Percentiles rank a stretch among this genome's conserved stretches.
Conservation (phyloP, 805 yeast species). For the Yarrowia sp. region DNA sequence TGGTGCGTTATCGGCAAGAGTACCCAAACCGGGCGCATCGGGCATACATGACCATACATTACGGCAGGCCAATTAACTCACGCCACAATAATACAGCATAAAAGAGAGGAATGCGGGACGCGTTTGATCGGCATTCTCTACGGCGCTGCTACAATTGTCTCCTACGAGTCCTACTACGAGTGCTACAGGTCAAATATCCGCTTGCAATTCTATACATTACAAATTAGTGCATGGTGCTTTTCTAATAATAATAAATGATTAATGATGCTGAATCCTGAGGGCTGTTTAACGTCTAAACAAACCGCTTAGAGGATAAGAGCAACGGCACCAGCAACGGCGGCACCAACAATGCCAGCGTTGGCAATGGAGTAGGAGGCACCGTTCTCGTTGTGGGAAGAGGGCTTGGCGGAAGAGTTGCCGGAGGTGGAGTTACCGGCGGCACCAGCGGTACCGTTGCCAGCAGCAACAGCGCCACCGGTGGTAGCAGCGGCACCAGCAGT, state of each 20-base stretch:
- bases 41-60: no score
- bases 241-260: conserved; percentile 24
- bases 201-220: conserved; percentile 21
- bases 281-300: not conserved
- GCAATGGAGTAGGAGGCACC: conserved; percentile 38
- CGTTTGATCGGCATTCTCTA: no score
- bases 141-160: no score
- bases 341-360: conserved; percentile 43
- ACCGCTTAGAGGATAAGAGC: conserved; percentile 40
- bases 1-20: not conserved
- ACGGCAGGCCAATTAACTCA: not conserved
- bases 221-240: conserved; percentile 26
- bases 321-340: conserved; percentile 44
- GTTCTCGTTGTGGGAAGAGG: conserved; percentile 34
- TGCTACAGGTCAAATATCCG: not conserved
- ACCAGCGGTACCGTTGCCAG: conserved; percentile 30
- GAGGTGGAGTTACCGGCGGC: conserved; percentile 29
- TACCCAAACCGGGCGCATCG: no score
- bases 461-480: conserved; percentile 29
- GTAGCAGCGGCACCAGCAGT: conserved; percentile 30
- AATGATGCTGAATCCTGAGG: conserved; percentile 5
- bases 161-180: no score
- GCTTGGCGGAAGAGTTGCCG: conserved; percentile 33
- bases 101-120: no score
- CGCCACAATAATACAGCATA: no score